Conservation (phyloP, 2,329 filamentous ascomycete genomes). For the Trichoderma semiorbis region DNA sequence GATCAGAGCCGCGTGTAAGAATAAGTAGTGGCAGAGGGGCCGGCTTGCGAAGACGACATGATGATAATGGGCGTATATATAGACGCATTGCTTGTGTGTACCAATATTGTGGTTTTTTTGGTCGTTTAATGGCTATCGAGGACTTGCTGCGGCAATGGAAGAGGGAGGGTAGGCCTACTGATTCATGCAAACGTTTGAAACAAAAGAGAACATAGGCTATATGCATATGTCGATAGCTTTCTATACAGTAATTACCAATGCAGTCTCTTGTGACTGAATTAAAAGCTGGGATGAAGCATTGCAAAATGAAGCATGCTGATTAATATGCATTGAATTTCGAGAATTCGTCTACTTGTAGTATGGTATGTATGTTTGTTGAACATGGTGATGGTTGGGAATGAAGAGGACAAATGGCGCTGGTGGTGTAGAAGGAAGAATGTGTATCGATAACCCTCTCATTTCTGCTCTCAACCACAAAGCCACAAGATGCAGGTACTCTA, state of each 20-base stretch:
- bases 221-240: background rate
- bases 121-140: background rate
- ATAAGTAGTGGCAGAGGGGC: background rate
- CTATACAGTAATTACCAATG: background rate
- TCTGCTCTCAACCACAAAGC: background rate
- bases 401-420: background rate
- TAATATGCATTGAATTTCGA: background rate
- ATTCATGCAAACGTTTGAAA: background rate
- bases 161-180: background rate
- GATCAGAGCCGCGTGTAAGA: background rate
- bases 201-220: background rate
- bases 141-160: background rate
- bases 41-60: background rate
- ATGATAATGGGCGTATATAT: background rate
- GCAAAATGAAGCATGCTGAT: rapidly evolving
- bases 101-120: background rate
- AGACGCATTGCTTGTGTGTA: background rate
- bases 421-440: background rate
- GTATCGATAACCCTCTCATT: background rate
- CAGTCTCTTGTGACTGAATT: background rate
- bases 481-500: background rate
- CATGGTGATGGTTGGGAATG: background rate
- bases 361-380: background rate
- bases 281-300: background rate
- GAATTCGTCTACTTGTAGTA: background rate